Conservation (phyloP, 768 basidiomycete genomes). For the Lactarius deliciosus region DNA sequence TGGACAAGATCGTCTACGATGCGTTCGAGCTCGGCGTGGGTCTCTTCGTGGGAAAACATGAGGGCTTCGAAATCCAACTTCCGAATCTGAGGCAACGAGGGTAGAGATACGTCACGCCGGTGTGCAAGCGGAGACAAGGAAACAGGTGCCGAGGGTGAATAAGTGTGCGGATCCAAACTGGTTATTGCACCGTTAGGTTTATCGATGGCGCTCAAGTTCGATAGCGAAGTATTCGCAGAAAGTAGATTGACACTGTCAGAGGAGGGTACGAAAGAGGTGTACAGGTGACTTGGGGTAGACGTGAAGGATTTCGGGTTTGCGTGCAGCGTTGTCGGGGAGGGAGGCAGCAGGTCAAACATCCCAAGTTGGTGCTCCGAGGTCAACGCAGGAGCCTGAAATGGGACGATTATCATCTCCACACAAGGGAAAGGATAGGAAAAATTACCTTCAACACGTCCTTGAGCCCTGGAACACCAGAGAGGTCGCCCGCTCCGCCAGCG, state of each 20-base stretch:
- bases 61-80: slow-evolving; percentile 69
- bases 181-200: slow-evolving; percentile 12
- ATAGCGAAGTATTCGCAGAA: slow-evolving; percentile 6
- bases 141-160: slow-evolving; percentile 25
- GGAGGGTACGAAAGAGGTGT: slow-evolving; percentile 36
- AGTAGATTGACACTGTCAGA: slow-evolving; percentile 17
- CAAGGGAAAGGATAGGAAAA: not conserved
- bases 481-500: slow-evolving; percentile 41
- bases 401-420: slow-evolving; percentile 6
- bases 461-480: slow-evolving; percentile 53
- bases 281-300: slow-evolving; percentile 41
- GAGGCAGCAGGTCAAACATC: slow-evolving; percentile 67
- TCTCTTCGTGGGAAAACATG: slow-evolving; percentile 53
- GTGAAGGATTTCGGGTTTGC: slow-evolving; percentile 40
- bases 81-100: slow-evolving; percentile 44
- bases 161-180: slow-evolving; percentile 15
- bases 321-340: slow-evolving; percentile 58
- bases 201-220: not conserved
- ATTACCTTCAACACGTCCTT: slow-evolving; percentile 73
- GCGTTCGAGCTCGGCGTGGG: slow-evolving; percentile 66
- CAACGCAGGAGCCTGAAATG: slow-evolving; percentile 57
- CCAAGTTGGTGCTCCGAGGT: slow-evolving; percentile 70
- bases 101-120: slow-evolving; percentile 29
- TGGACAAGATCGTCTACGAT: slow-evolving; percentile 73
- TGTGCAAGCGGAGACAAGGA: slow-evolving; percentile 31